Base-by-base conservation (phyloP, 805 yeast species). In the Priceomyces medius region DNA sequence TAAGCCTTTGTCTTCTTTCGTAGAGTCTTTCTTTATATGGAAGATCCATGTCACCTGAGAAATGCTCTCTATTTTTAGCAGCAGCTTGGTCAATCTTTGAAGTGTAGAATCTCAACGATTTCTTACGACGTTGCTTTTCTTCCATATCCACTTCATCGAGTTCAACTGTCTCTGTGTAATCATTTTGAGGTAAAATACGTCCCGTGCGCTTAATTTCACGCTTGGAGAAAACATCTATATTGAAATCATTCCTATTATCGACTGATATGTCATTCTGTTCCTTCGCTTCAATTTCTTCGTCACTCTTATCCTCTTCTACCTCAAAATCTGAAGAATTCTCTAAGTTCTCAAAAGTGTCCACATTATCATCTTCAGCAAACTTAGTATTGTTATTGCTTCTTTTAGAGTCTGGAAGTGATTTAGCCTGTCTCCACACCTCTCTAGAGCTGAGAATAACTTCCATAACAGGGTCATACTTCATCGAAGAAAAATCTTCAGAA, bases 381-480 rank as follows among this genome's bases (percentile, higher is more conserved):
- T 39, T 38, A 17, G 40, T 37, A 16, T 17, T 21, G 18, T 31
- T 35, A 17, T 37, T 40, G 2, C 4, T 16, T 3, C 34, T 40
- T 4, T 7, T 36, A 6, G 20, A 31, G 17, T 50, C 71, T 10
- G 75, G 76, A 26, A 83, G 57, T 46, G 70, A 78, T 35, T 66
- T 72, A 3, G 95, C 96, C 54, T 85, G 90, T 57, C 93, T 78
- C 96, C 97, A 90, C 13, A 87, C 74, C 56, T 91, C 97, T 50
- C 95, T 76, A 2, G 93, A 74, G 40, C 85, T 81, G 40, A 91
- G 67, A 24, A 91, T 82, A 20, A 85, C 77, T 55, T 87, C 89
- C 97, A 93, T 91, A 2, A 91, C 83, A 2, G 91, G 85, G 50
- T 85, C 91, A 42, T 88, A 95, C 53, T 88, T 88, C 84, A 90